Evolutionary conservation across 805 yeast genomes (phyloP).

Genomic region (Clavispora carvajalis): DNA sequence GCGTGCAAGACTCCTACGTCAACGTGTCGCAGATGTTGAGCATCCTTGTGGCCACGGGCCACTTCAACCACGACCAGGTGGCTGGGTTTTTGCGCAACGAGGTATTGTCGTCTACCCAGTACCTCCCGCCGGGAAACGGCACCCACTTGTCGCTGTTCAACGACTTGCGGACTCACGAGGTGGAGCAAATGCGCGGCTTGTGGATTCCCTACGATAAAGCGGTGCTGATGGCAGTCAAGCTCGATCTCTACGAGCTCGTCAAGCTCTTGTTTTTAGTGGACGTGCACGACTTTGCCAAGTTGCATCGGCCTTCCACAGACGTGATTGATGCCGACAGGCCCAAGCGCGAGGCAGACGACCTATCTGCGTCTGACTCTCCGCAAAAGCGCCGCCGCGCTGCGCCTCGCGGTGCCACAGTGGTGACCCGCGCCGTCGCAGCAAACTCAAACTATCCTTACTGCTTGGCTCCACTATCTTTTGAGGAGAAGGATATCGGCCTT

Average conservation of each 20-base stretch:
- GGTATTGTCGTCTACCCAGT: constrained; percentile 28
- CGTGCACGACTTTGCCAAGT: constrained; percentile 38
- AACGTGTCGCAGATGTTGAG: constrained; percentile 34
- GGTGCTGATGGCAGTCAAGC: constrained; percentile 31
- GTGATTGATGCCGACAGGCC: too few species aligned
- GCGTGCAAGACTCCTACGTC: constrained; percentile 39
- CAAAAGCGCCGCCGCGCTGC: not conserved
- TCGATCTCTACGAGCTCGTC: constrained; percentile 34
- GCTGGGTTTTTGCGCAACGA: constrained; percentile 29
- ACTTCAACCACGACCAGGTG: constrained; percentile 22
- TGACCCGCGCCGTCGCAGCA: constrained; percentile 5
- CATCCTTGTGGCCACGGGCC: constrained; percentile 26
- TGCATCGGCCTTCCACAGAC: constrained; percentile 26
- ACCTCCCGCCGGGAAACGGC: constrained; percentile 17
- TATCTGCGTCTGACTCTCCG: not conserved
- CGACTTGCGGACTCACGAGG: constrained; percentile 27
- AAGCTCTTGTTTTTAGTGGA: constrained; percentile 37
- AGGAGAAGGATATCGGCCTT: constrained; percentile 25
- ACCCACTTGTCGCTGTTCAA: constrained; percentile 16
- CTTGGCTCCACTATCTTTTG: constrained; percentile 37
- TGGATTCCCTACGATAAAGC: constrained; percentile 44
- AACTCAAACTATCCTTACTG: constrained; percentile 47
- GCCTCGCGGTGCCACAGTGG: not conserved
- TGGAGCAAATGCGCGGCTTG: constrained; percentile 26
- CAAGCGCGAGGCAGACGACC: constrained; percentile 4